Evolutionary conservation across 2,329 filamentous ascomycete species (phyloP).

Genomic region (Fusarium sp.): DNA sequence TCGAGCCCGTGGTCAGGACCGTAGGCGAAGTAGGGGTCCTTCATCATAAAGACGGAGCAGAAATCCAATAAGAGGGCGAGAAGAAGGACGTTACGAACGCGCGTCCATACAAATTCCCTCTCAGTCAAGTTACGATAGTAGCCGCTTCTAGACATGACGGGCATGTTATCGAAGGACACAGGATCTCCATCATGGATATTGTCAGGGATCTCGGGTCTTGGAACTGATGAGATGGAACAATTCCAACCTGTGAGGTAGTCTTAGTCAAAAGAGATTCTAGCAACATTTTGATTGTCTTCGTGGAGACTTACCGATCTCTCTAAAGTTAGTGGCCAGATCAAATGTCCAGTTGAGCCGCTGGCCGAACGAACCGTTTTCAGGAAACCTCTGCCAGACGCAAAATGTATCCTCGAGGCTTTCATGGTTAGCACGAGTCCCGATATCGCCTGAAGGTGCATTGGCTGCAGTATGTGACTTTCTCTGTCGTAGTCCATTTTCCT

Average conservation of each 20-base stretch:
- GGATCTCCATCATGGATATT: constrained; percentile 53
- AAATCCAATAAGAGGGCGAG: constrained; percentile 79
- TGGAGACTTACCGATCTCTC: constrained; percentile 64
- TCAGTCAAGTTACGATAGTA: constrained; percentile 61
- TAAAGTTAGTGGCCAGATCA: constrained; percentile 69
- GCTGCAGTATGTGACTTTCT: constrained; percentile 26
- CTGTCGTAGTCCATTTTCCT: constrained; percentile 33
- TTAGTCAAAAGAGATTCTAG: constrained; percentile 1
- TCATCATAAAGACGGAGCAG: constrained; percentile 76
- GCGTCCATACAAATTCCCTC: constrained; percentile 61
- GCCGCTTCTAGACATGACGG: constrained; percentile 61
- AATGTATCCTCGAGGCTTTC: constrained; percentile 54
- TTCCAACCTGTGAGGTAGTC: constrained; percentile 65
- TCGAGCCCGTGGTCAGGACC: constrained; percentile 58
- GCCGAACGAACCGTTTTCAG: constrained; percentile 62
- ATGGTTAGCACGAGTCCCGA: constrained; percentile 3
- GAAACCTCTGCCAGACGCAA: constrained; percentile 74
- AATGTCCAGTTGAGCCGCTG: constrained; percentile 69
- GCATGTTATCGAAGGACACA: constrained; percentile 60
- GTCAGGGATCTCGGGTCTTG: constrained; percentile 61
- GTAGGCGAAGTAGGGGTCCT: constrained; percentile 83
- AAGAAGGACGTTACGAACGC: constrained; percentile 63
- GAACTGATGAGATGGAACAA: constrained; percentile 66
- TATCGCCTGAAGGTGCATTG: constrained; percentile 6
- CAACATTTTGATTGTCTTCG: neutral